Percentiles rank a stretch among this genome's conserved stretches.
phyloP scores from a whole-genome alignment of 106 monocot species.

The Allium cepa region DNA sequence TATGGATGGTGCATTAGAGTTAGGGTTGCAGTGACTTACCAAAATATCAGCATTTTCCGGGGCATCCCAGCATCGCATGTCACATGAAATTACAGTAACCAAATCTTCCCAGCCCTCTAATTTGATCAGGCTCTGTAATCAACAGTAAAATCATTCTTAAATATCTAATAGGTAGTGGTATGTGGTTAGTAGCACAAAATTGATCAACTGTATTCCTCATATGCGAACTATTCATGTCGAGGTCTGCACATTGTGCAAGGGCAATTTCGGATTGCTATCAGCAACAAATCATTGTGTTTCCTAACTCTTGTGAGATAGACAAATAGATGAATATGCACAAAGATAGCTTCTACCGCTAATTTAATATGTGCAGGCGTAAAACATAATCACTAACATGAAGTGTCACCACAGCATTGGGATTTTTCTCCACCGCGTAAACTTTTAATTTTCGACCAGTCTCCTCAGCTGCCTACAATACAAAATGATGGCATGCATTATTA shows the following conservation, averaged over 20 bases:
- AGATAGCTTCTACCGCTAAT: too few species aligned
- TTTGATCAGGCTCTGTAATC: slow-evolving; percentile 69
- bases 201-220: too few species aligned
- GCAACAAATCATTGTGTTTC: neutral
- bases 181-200: too few species aligned
- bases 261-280: neutral
- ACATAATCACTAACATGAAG: slow-evolving; percentile 50
- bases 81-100: slow-evolving; percentile 79
- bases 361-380: too few species aligned
- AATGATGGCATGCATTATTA: neutral
- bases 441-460: slow-evolving; percentile 80
- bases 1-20: neutral
- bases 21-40: slow-evolving; percentile 30
- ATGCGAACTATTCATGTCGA: too few species aligned
- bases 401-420: slow-evolving; percentile 96
- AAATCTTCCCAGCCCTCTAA: slow-evolving; percentile 82
- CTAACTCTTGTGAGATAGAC: neutral
- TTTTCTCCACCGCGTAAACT: slow-evolving; percentile 97
- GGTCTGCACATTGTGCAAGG: too few species aligned
- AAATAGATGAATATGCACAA: neutral
- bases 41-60: slow-evolving; percentile 98
- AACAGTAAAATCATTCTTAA: neutral
- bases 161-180: too few species aligned
- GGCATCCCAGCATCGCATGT: slow-evolving; percentile 95
- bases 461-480: slow-evolving; percentile 71